Evolutionary conservation across 768 basidiomycete species (phyloP), one percentile per base, ranked within the genome.

Genomic region (Hirschioporus abietinus): DNA sequence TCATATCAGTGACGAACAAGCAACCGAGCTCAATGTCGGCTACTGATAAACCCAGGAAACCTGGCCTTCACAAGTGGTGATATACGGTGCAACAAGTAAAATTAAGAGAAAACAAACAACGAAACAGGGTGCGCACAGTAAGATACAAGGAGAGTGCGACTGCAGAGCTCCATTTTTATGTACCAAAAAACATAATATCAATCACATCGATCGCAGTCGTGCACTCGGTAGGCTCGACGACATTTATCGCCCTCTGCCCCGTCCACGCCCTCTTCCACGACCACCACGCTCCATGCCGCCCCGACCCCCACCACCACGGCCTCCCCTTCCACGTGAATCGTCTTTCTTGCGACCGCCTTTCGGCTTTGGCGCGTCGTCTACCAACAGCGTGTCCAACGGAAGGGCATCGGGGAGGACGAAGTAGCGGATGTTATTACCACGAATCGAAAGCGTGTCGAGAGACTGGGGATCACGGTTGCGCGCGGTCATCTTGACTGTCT

Each of bases 351-450:
- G 95, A 77, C 90, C 84, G 60, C 85, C 89, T 76, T 96, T 97
- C 20, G 96, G 95, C 79, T 96, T 96, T 5, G 96, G 97, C 17
- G 95, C 93, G 74, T 99, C 97, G 76, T 99, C 96, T 27, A 99
- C 95, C 8, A 99, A 86, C 7, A 99, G 85, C 24, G 97, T 98
- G 76, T 99, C 96, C 68, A 99, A 81, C 0, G 97, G 96, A 8
- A 99, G 83, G 0, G 96, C 95, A 75, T 99, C 96, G 9, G 97
- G 97, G n/a, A 99, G 89, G 66, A 96, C 88, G 76, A 94, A 96
- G 80, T 98, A 98, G 64, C 96, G 90, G 73, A 99, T 88, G 74
- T 93, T 97, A 83, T 97, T 98, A 42, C 97, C 96, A 64, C 96
- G 88, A 74, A 99, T 96, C 42, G 95, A 95, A 63, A 99, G 84